Evolutionary conservation across 306 rosid genomes (phyloP).

Genomic region (Mimosa bimucronata): DNA sequence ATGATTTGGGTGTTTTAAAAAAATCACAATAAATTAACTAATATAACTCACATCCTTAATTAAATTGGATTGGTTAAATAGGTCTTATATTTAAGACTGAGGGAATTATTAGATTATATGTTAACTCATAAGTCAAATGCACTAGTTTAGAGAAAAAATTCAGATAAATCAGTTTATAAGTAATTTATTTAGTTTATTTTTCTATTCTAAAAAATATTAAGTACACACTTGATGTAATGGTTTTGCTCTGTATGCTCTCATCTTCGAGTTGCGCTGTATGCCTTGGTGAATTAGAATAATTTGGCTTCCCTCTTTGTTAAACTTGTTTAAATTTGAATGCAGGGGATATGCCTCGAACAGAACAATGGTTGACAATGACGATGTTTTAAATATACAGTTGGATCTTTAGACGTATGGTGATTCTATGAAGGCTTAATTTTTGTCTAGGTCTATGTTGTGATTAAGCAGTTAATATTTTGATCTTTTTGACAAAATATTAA

Average conservation of each 20-base stretch:
- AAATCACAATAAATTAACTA: too few species aligned
- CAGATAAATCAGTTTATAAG: too few species aligned
- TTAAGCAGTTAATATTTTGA: background rate
- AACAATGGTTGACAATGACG: background rate
- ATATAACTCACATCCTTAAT: too few species aligned
- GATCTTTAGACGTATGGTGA: background rate
- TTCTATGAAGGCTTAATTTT: background rate
- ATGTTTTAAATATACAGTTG: background rate
- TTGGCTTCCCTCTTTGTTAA: background rate
- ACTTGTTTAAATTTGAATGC: background rate
- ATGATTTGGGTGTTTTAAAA: too few species aligned
- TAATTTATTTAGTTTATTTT: too few species aligned
- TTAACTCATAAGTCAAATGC: too few species aligned
- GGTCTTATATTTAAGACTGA: too few species aligned
- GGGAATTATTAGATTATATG: too few species aligned
- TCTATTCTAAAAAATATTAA: too few species aligned
- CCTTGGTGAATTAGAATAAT: background rate
- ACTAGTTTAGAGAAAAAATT: too few species aligned
- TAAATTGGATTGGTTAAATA: too few species aligned
- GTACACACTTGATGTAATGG: too few species aligned
- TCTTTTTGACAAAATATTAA: background rate
- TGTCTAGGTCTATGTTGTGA: background rate
- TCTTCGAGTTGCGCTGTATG: slow-evolving; percentile 9
- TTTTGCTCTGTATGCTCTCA: background rate
- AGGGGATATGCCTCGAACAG: background rate